Evolutionary conservation across 2,329 filamentous ascomycete species (phyloP).

Genomic region (Alternaria tenuissima): DNA sequence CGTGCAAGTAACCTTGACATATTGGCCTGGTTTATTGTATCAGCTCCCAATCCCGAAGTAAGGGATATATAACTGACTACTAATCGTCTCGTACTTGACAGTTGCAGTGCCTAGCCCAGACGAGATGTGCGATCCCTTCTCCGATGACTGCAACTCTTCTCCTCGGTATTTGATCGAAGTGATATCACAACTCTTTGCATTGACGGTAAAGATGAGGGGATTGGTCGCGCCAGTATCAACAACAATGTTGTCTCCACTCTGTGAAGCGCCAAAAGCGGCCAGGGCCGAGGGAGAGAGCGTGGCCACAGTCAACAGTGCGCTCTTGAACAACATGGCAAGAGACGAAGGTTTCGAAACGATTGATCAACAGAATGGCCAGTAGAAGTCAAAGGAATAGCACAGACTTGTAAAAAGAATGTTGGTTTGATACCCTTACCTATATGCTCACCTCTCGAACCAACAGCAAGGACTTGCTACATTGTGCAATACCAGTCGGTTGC

Average conservation of each 20-base stretch:
- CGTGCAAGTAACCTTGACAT: slow-evolving; percentile 69
- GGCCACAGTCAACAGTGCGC: slow-evolving; percentile 34
- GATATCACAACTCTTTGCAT: slow-evolving; percentile 66
- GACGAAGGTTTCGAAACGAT: neutral
- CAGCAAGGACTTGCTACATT: slow-evolving; percentile 4
- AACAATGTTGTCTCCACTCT: slow-evolving; percentile 39
- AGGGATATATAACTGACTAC: slow-evolving; percentile 29
- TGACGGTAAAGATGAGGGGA: slow-evolving; percentile 45
- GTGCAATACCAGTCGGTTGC: slow-evolving; percentile 22
- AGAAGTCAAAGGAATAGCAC: neutral
- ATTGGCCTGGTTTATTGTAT: slow-evolving; percentile 41
- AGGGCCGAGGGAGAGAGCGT: slow-evolving; percentile 38
- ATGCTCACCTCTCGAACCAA: slow-evolving; percentile 2
- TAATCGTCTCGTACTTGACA: slow-evolving; percentile 56
- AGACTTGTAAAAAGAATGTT: neutral
- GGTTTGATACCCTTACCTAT: slow-evolving; percentile 11
- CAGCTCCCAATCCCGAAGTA: neutral
- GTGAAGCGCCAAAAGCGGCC: slow-evolving; percentile 50
- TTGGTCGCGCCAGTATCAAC: slow-evolving; percentile 48
- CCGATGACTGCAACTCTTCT: slow-evolving; percentile 65
- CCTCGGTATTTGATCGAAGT: slow-evolving; percentile 69
- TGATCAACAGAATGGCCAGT: neutral
- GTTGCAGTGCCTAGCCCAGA: slow-evolving; percentile 67
- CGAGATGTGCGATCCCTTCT: slow-evolving; percentile 63
- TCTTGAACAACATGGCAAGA: slow-evolving; percentile 38